phyloP scores from a whole-genome alignment of 2,329 filamentous ascomycete genomes.

The Pseudocercospora vitis region DNA sequence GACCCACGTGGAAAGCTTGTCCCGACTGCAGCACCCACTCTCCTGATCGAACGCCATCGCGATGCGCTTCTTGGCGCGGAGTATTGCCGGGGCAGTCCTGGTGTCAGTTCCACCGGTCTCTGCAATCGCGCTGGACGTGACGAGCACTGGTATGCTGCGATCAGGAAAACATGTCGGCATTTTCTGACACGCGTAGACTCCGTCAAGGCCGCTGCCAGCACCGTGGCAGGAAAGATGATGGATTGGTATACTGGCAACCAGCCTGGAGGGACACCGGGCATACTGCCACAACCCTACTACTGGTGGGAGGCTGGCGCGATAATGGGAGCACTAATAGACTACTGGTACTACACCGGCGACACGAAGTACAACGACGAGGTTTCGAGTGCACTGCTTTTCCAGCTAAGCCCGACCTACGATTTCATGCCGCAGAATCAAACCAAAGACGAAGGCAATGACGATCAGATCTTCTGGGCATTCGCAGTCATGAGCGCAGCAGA shows the following conservation, averaged over 20 bases:
- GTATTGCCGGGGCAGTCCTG: not conserved
- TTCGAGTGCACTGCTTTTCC: constrained; percentile 59
- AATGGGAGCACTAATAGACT: constrained; percentile 68
- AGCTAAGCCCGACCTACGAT: constrained; percentile 51
- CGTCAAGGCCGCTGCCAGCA: constrained; percentile 45
- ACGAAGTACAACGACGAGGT: constrained; percentile 61
- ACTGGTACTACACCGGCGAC: constrained; percentile 69
- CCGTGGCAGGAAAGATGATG: constrained; percentile 50
- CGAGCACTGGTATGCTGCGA: not conserved
- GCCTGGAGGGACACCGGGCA: constrained; percentile 52
- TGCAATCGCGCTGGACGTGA: constrained; percentile 6
- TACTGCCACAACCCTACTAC: constrained; percentile 66
- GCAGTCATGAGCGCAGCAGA: constrained; percentile 56
- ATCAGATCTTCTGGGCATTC: constrained; percentile 60
- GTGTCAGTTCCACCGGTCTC: not conserved
- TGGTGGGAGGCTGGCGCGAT: constrained; percentile 68
- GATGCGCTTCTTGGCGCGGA: constrained; percentile 5
- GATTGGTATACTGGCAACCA: constrained; percentile 54
- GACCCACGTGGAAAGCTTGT: constrained; percentile 2
- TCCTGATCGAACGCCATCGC: not conserved
- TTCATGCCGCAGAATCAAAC: constrained; percentile 44
- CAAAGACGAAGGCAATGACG: constrained; percentile 50
- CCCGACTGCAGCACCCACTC: not conserved
- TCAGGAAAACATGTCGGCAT: not conserved
- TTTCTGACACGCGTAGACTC: constrained; percentile 35